Evolutionary conservation across 2,329 filamentous ascomycete species (phyloP).

Genomic region (Penicillium sp.): DNA sequence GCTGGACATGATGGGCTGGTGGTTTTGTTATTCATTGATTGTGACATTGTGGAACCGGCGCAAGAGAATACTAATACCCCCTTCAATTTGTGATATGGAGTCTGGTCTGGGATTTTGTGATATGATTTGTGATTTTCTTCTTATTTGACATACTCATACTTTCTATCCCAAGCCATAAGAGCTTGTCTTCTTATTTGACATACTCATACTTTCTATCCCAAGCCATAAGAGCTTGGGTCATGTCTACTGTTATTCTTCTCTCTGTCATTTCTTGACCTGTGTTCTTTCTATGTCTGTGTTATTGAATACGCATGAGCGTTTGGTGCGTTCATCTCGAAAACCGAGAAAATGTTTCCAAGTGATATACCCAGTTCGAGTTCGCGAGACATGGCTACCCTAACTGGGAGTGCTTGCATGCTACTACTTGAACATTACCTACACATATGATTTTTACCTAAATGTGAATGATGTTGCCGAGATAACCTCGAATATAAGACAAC

Average conservation of each 20-base stretch:
- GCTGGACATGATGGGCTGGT: conserved; percentile 30
- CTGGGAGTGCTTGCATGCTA: background rate
- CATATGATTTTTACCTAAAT: background rate
- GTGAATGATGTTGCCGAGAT: background rate
- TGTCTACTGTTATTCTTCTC: background rate
- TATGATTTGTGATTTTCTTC: background rate
- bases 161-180: background rate
- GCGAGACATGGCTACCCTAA: background rate
- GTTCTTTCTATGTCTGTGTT: background rate
- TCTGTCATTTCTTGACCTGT: background rate
- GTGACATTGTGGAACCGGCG: background rate
- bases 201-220: no score
- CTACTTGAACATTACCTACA: background rate
- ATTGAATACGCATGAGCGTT: background rate
- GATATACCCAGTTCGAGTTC: background rate
- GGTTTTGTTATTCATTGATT: background rate
- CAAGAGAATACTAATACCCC: background rate
- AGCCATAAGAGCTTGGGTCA: background rate
- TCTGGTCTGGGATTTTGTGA: conserved; percentile 8
- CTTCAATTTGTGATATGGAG: background rate
- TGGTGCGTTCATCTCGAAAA: background rate
- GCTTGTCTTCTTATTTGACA: no score
- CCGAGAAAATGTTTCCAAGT: background rate
- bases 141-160: background rate
- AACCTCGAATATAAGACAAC: background rate